Conservation (phyloP, 176 grass and related monocot genomes). For the Paspalum vaginatum region DNA sequence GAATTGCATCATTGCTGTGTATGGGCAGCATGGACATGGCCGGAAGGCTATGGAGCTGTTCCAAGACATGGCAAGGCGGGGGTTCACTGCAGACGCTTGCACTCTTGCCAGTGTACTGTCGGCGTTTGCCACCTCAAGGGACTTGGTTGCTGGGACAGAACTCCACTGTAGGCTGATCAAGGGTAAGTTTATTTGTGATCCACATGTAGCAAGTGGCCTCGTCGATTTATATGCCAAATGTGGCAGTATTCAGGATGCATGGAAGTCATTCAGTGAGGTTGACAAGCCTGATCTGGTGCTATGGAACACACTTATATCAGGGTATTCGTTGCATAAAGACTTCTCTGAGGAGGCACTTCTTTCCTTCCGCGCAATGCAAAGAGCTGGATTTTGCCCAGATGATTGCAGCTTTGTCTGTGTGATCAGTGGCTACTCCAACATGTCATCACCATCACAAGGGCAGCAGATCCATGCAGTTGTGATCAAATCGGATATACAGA, state of each 20-base stretch:
- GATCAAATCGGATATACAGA: constrained; percentile 45
- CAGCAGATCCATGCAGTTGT: constrained; percentile 53
- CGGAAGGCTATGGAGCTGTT: constrained; percentile 45
- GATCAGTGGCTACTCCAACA: constrained; percentile 49
- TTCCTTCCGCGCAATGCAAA: constrained; percentile 45
- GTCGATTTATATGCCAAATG: constrained; percentile 54
- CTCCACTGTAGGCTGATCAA: constrained; percentile 50
- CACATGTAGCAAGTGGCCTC: constrained; percentile 47
- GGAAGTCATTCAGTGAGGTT: constrained; percentile 46
- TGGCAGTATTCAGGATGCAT: constrained; percentile 34
- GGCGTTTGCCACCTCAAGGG: constrained; percentile 34
- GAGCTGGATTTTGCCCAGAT: constrained; percentile 40
- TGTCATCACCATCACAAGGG: constrained; percentile 50
- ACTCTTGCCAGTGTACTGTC: constrained; percentile 53
- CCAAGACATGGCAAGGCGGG: constrained; percentile 46
- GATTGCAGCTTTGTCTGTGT: constrained; percentile 57
- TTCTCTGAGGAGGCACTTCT: constrained; percentile 48
- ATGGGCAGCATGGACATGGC: constrained; percentile 42
- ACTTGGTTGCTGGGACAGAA: constrained; percentile 31
- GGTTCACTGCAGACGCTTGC: constrained; percentile 39
- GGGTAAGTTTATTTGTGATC: constrained; percentile 14
- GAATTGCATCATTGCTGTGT: constrained; percentile 60
- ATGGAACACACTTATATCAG: constrained; percentile 58
- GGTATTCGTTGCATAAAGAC: constrained; percentile 41
- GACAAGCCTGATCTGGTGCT: constrained; percentile 47